These are phyloP conservation scores for Hydnomerulius pinastri DNA, from an alignment of 768 basidiomycete species.

Conservation along the genomic window DNA sequence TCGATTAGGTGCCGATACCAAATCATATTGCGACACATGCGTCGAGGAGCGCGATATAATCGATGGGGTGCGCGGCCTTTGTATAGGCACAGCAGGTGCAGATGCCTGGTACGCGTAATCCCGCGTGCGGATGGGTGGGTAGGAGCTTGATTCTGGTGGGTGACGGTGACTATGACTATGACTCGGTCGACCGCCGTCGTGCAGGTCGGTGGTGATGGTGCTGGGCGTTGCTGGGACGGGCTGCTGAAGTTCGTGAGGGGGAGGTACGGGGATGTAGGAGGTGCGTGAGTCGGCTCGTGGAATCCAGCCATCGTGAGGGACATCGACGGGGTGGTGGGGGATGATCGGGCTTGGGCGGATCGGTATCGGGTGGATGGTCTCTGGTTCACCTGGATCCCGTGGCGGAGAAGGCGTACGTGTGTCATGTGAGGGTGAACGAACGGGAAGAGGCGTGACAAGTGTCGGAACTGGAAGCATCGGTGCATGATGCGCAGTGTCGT, in stretches of 20 bases:
- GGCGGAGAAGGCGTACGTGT: slow-evolving; percentile 11
- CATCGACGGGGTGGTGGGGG: slow-evolving; percentile 2
- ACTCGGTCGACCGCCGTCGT: slow-evolving; percentile 6
- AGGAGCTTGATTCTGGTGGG: slow-evolving; percentile 12
- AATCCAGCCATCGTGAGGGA: slow-evolving; percentile 30
- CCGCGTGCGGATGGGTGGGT: slow-evolving; percentile 27
- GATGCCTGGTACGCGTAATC: slow-evolving; percentile 31
- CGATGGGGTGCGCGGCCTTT: slow-evolving; percentile 21
- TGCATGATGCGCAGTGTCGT: slow-evolving; percentile 12
- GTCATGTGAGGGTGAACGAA: slow-evolving; percentile 23
- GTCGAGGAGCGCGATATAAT: slow-evolving; percentile 29
- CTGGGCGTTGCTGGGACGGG: slow-evolving; percentile 16
- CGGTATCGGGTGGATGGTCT: slow-evolving; percentile 30
- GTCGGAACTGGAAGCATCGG: slow-evolving; percentile 27
- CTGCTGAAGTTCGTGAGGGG: slow-evolving; percentile 20
- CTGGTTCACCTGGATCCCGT: slow-evolving; percentile 17
- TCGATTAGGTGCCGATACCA: slow-evolving; percentile 25
- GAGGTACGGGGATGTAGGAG: slow-evolving; percentile 21
- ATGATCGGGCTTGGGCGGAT: slow-evolving; percentile 23
- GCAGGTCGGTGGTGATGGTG: slow-evolving; percentile 14
- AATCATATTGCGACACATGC: slow-evolving; percentile 33
- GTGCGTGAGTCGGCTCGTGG: slow-evolving; percentile 29
- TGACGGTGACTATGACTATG: too few species aligned
- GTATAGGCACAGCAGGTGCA: slow-evolving; percentile 7
- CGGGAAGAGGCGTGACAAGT: slow-evolving; percentile 10